Percentiles rank a stretch among this genome's conserved stretches.
Evolutionary conservation across 805 yeast genomes (phyloP).

Genomic region (Komagataella ulmi): DNA sequence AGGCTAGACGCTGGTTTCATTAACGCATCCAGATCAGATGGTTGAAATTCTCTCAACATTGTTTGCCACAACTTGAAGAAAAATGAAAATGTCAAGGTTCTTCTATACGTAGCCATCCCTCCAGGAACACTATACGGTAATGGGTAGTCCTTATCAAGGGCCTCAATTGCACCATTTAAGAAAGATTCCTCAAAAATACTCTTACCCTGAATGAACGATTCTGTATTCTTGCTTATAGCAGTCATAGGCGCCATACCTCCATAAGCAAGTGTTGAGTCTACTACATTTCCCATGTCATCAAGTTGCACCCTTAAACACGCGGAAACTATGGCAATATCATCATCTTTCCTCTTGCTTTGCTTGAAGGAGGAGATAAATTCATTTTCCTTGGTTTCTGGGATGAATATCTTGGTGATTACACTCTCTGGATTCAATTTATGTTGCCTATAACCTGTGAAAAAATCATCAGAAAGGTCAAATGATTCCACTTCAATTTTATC

Average conservation of each 20-base stretch:
- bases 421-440: constrained; percentile 23
- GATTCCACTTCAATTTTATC: constrained; percentile 12
- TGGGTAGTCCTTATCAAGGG: constrained; percentile 19
- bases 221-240: constrained; percentile 22
- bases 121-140: constrained; percentile 32
- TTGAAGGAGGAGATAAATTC: constrained; percentile 27
- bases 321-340: constrained; percentile 35
- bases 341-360: constrained; percentile 35
- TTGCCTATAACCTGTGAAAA: constrained; percentile 28
- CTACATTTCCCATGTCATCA: constrained; percentile 10
- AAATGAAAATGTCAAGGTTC: constrained; percentile 29
- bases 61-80: constrained; percentile 28
- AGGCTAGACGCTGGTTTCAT: constrained; percentile 5
- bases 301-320: constrained; percentile 21
- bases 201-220: constrained; percentile 10
- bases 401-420: constrained; percentile 21
- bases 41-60: constrained; percentile 8
- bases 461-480: constrained; percentile 22
- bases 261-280: constrained; percentile 21
- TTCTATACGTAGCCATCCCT: constrained; percentile 32
- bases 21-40: constrained; percentile 1
- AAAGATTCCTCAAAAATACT: constrained; percentile 11
- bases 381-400: constrained; percentile 23
- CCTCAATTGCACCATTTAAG: constrained; percentile 17
- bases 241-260: constrained; percentile 39